Evolutionary conservation across 2,329 filamentous ascomycete species (phyloP).

Genomic region (Fusarium hostae): DNA sequence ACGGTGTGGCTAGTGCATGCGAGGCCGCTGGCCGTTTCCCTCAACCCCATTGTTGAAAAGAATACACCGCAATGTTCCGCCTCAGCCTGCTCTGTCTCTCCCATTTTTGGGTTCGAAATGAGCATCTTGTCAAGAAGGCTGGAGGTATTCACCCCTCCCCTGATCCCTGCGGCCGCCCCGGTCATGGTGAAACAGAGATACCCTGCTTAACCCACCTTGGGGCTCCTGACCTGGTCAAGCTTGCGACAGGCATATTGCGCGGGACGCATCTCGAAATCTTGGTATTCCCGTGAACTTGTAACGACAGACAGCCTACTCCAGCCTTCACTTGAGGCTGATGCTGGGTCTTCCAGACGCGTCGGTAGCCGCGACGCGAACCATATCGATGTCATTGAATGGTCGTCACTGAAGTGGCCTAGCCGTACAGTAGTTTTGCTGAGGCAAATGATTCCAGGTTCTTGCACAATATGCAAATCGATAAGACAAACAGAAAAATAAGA

Average conservation of each 20-base stretch:
- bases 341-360: conserved; percentile 30
- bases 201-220: conserved; percentile 60
- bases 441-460: neutral
- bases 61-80: conserved; percentile 43
- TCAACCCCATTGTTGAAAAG: conserved; percentile 29
- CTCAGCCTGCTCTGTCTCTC: conserved; percentile 36
- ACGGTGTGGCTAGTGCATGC: conserved; percentile 42
- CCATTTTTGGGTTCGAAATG: conserved; percentile 33
- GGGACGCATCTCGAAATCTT: conserved; percentile 26
- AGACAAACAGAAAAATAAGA: conserved; percentile 5
- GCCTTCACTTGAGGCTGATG: conserved; percentile 43
- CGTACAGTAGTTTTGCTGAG: neutral
- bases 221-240: conserved; percentile 56
- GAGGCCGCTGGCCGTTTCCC: conserved; percentile 25
- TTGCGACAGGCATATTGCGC: conserved; percentile 54
- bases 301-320: conserved; percentile 5
- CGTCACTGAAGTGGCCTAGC: neutral
- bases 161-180: conserved; percentile 50
- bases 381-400: conserved; percentile 1
- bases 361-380: conserved; percentile 23
- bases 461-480: neutral
- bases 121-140: conserved; percentile 31
- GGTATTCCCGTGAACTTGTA: conserved; percentile 38
- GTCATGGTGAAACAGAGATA: conserved; percentile 63
- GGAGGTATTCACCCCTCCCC: conserved; percentile 38